Percentiles rank a stretch among this genome's conserved stretches.
These are phyloP conservation scores for Heterobasidion irregulare DNA, from an alignment of 1,284 basidiomycete genomes.

Conservation along the genomic window DNA sequence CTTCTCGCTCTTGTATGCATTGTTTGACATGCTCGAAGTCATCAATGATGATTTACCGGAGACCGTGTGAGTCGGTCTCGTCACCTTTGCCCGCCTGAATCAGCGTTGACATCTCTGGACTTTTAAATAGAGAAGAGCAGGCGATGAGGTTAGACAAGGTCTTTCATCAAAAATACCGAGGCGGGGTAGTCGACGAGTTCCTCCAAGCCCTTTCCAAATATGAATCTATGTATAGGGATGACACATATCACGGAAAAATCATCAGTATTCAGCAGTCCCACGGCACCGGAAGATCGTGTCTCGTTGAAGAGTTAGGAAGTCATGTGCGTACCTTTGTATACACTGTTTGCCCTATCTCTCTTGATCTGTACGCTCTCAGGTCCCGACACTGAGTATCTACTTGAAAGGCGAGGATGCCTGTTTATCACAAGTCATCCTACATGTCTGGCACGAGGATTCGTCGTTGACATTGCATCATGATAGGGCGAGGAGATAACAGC, in stretches of 20 bases:
- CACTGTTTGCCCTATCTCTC: not conserved
- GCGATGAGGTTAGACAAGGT: not conserved
- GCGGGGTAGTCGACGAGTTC: not conserved
- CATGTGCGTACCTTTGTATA: not conserved
- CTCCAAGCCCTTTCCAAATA: not conserved
- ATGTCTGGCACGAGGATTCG: not conserved
- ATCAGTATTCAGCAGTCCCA: not conserved
- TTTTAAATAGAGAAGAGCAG: not conserved
- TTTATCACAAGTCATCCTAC: not conserved
- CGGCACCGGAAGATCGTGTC: not conserved
- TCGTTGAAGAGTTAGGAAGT: not conserved
- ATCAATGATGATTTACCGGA: too few species aligned
- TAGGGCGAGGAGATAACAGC: not conserved
- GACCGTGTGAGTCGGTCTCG: too few species aligned
- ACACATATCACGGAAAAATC: not conserved
- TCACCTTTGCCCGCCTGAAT: too few species aligned
- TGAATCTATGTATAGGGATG: not conserved
- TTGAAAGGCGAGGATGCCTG: not conserved
- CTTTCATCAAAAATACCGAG: not conserved
- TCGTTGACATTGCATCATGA: not conserved
- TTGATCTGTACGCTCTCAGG: not conserved
- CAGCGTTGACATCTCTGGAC: too few species aligned
- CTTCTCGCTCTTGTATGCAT: too few species aligned
- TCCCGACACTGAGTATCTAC: not conserved
- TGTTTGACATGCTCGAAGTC: too few species aligned